Conservation (phyloP, 768 basidiomycete genomes). For the Tricholoma terreum region DNA sequence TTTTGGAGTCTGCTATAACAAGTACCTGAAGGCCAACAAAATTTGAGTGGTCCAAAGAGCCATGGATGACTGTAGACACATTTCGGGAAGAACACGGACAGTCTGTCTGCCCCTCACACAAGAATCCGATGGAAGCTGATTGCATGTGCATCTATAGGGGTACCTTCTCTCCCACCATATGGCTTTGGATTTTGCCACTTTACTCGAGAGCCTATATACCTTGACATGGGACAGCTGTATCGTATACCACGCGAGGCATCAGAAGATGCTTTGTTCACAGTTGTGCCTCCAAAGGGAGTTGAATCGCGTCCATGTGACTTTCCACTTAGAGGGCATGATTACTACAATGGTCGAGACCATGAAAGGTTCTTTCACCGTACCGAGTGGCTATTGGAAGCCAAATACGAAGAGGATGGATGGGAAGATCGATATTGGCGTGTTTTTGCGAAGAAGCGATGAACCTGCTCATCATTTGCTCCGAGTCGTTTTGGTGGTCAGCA, state of each 20-base stretch:
- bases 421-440: slow-evolving; percentile 36
- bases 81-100: slow-evolving; percentile 35
- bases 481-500: too few species aligned
- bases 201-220: slow-evolving; percentile 45
- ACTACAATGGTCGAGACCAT: slow-evolving; percentile 55
- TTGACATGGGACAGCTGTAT: slow-evolving; percentile 45
- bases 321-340: slow-evolving; percentile 60
- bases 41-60: too few species aligned
- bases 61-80: slow-evolving; percentile 24
- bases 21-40: too few species aligned
- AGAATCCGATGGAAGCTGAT: not conserved
- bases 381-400: slow-evolving; percentile 39
- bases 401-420: slow-evolving; percentile 37
- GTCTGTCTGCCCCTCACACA: slow-evolving; percentile 13
- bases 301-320: slow-evolving; percentile 24
- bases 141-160: slow-evolving; percentile 35
- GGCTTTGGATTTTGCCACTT: slow-evolving; percentile 53
- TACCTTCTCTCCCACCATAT: slow-evolving; percentile 53
- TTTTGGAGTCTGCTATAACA: not conserved
- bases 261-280: slow-evolving; percentile 46
- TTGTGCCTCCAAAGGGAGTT: slow-evolving; percentile 18
- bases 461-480: too few species aligned
- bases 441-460: not conserved
- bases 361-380: slow-evolving; percentile 43
- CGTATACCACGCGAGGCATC: slow-evolving; percentile 42